Evolutionary conservation across 768 basidiomycete species (phyloP), one percentile per base, ranked within the genome.

Genomic region (Brasilioporus rufonigricans): DNA sequence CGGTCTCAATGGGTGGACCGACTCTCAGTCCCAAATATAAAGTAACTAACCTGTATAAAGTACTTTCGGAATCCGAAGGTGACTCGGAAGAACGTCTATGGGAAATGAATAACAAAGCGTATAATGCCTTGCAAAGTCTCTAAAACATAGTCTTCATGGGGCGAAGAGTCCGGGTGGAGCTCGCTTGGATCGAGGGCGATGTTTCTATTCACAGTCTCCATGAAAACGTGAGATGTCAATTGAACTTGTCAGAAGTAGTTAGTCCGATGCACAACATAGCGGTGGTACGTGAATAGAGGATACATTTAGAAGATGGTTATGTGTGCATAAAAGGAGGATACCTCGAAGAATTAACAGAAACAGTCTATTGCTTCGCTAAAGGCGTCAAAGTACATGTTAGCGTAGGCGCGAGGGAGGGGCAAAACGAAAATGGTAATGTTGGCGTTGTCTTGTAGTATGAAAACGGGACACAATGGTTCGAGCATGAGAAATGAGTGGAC

Each of bases 31-130:
- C 14, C 16, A 38, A n/a, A 38, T 14, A 11, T 21, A 21, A 19
- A 43, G 13, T 1, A 5, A 10, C 41, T n/a, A 47, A 77, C 76
- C 52, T 64, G 41, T 0, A 71, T n/a, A 47, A 77, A 73, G n/a
- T 72, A 61, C 44, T 55, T 60, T 66, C 9, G 72, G 21, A 43
- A 78, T 79, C 0, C 77, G 77, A 0, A 79, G 55, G 29, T 73
- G 73, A 54, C n/a, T n/a, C n/a, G n/a, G n/a, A n/a, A n/a, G n/a
- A 77, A 80, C 63, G 32, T 81, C 80, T 0, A 72, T 73, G 0
- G 72, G 62, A 41, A 80, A 81, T 0, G 77, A 75, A 55, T 80
- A 59, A 11, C 67, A 61, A 0, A 63, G 40, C 12, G 44, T 45
- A 45, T 26, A 45, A 13, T 45, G 44, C 10, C 12, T 29, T 5